Conservation (phyloP, 805 yeast species). For the Candida cerambycidarum region DNA sequence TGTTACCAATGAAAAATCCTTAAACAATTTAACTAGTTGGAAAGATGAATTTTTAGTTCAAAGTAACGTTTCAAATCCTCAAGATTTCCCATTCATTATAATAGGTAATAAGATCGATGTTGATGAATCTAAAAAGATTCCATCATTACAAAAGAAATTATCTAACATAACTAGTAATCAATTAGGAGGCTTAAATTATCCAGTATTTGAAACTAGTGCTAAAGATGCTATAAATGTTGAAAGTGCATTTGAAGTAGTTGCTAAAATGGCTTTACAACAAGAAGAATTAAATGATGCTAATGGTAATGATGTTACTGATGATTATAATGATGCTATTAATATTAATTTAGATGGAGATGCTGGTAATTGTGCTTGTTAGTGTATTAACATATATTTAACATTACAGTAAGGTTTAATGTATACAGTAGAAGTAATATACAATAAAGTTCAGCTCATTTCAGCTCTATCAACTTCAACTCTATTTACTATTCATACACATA, state of each 20-base stretch:
- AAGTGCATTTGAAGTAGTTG: slow-evolving; percentile 93
- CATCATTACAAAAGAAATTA: slow-evolving; percentile 53
- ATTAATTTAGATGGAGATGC: slow-evolving; percentile 85
- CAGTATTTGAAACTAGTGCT: slow-evolving; percentile 96
- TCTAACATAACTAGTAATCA: slow-evolving; percentile 44
- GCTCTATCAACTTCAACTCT: slow-evolving; percentile 2
- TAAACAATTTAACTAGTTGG: slow-evolving; percentile 88
- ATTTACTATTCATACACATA: slow-evolving; percentile 28
- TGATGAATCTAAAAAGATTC: slow-evolving; percentile 83
- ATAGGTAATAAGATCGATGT: slow-evolving; percentile 94
- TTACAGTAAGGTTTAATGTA: too few relatives aligned
- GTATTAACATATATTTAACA: neutral
- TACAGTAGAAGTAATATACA: slow-evolving; percentile 1
- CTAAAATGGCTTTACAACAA: slow-evolving; percentile 92
- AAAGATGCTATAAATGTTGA: slow-evolving; percentile 95
- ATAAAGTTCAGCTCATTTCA: too few relatives aligned
- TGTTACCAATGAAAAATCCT: slow-evolving; percentile 91
- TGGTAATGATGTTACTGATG: slow-evolving; percentile 58
- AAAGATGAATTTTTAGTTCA: slow-evolving; percentile 93
- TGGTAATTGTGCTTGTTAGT: slow-evolving; percentile 71
- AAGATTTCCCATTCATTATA: slow-evolving; percentile 91
- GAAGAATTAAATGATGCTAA: slow-evolving; percentile 88
- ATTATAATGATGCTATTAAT: slow-evolving; percentile 94
- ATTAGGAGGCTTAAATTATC: slow-evolving; percentile 64
- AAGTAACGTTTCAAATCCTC: slow-evolving; percentile 91